Conservation (phyloP, 2,329 filamentous ascomycete genomes). For the Verticillium zaregamsianum region DNA sequence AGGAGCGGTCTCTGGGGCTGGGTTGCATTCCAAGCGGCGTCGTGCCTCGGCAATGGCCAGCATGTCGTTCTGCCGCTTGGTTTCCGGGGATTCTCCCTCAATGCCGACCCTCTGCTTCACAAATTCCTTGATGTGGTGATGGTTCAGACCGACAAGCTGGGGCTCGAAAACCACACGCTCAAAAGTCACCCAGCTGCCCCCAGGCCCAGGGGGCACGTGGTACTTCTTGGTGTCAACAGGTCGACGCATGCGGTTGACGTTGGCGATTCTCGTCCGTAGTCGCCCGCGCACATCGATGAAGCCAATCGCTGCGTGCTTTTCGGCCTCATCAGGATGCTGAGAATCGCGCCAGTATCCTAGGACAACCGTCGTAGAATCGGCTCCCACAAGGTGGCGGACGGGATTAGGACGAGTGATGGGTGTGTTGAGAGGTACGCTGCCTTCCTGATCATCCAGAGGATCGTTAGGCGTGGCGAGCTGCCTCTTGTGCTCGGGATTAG, state of each 20-base stretch:
- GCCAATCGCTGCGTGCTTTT: constrained; percentile 56
- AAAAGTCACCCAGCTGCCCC: constrained; percentile 62
- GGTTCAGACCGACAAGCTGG: constrained; percentile 51
- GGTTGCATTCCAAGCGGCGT: constrained; percentile 36
- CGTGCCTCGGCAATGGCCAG: constrained; percentile 44
- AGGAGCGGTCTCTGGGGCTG: constrained; percentile 36
- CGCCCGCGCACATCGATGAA: constrained; percentile 60
- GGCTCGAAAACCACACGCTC: constrained; percentile 55
- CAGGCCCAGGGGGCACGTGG: constrained; percentile 52
- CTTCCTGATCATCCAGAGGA: not conserved
- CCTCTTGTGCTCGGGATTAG: constrained; percentile 54
- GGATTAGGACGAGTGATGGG: constrained; percentile 7
- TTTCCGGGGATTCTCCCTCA: constrained; percentile 31
- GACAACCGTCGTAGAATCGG: constrained; percentile 37
- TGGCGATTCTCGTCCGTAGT: constrained; percentile 55
- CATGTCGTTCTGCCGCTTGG: constrained; percentile 31
- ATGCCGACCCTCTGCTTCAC: constrained; percentile 48
- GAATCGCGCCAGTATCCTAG: constrained; percentile 61
- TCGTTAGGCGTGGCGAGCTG: constrained; percentile 21
- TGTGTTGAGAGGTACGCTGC: constrained; percentile 23
- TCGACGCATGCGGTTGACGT: constrained; percentile 42
- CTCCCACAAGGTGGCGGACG: constrained; percentile 10
- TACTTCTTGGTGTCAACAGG: constrained; percentile 30
- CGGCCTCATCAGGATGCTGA: constrained; percentile 37
- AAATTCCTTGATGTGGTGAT: constrained; percentile 58